Evolutionary conservation across 2,329 filamentous ascomycete genomes (phyloP).

Genomic region (Aspergillus neotritici): DNA sequence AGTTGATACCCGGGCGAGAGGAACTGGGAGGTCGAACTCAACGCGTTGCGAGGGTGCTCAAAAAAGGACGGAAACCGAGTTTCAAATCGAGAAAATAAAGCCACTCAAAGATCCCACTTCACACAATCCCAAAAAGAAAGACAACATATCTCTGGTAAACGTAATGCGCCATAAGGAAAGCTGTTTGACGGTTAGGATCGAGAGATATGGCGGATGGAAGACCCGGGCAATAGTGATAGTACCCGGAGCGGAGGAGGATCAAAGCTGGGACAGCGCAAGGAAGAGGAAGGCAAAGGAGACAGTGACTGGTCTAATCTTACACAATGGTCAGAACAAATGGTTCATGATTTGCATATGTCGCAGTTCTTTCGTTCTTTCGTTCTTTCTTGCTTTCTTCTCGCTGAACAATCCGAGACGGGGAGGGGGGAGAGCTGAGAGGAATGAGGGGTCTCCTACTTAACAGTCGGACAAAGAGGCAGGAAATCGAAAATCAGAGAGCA

Average conservation of each 20-base stretch:
- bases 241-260: background rate
- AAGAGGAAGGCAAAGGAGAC: slow-evolving; percentile 3
- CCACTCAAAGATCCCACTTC: slow-evolving; percentile 38
- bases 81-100: slow-evolving; percentile 28
- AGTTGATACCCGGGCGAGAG: slow-evolving; percentile 17
- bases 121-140: slow-evolving; percentile 40
- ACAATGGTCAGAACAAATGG: slow-evolving; percentile 20
- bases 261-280: background rate
- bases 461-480: too few relatives aligned
- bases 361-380: too few relatives aligned
- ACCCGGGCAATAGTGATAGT: background rate
- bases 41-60: slow-evolving; percentile 19
- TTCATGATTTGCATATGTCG: slow-evolving; percentile 8
- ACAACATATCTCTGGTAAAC: slow-evolving; percentile 41
- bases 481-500: too few relatives aligned
- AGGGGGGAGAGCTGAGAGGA: background rate
- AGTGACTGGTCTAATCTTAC: slow-evolving; percentile 15
- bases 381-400: slow-evolving; percentile 2
- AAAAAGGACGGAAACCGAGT: slow-evolving; percentile 18
- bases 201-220: slow-evolving; percentile 3
- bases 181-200: slow-evolving; percentile 20
- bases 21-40: slow-evolving; percentile 17
- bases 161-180: slow-evolving; percentile 39
- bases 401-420: slow-evolving; percentile 5
- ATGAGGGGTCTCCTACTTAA: too few relatives aligned